A percentile compares a stretch with the other conserved stretches of the same genome.
Conservation (phyloP, 345 rosid species). For the Acer yangbiense region DNA sequence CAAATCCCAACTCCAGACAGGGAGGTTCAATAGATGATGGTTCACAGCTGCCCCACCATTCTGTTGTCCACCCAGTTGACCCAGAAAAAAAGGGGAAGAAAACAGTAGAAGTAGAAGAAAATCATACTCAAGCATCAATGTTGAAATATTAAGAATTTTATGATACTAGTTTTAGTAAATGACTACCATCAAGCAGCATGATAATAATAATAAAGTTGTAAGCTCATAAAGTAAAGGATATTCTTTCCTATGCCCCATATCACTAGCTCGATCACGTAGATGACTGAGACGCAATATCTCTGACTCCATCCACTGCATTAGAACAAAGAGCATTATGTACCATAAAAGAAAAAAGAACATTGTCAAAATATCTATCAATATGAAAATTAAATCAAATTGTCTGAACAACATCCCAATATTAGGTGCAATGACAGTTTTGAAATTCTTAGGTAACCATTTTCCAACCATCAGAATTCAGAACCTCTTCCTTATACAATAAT, state of each 20-base stretch:
- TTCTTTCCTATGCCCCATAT: slow-evolving; percentile 89
- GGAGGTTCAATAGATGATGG: not conserved
- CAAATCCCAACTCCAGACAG: not conserved
- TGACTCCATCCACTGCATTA: slow-evolving; percentile 80
- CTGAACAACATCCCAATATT: not conserved
- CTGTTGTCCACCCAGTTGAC: not conserved
- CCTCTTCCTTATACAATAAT: not conserved
- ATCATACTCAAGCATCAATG: not conserved
- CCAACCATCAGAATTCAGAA: not conserved
- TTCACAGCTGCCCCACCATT: not conserved
- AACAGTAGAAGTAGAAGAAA: not conserved
- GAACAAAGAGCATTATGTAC: slow-evolving; percentile 7
- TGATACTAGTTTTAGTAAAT: not conserved
- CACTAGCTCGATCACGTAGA: slow-evolving; percentile 99
- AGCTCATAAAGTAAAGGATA: slow-evolving; percentile 65
- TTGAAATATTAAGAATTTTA: slow-evolving; percentile 2
- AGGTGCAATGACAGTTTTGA: not conserved
- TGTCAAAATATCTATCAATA: not conserved
- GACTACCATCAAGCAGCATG: not conserved
- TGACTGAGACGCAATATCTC: slow-evolving; percentile 86
- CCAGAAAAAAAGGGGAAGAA: not conserved
- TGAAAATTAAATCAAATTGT: not conserved
- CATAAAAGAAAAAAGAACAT: slow-evolving; percentile 10
- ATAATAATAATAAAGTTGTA: not conserved
- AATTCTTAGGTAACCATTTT: not conserved